These are phyloP conservation scores for Moringa oleifera DNA, from an alignment of 345 rosid species.

Conservation along the genomic window DNA sequence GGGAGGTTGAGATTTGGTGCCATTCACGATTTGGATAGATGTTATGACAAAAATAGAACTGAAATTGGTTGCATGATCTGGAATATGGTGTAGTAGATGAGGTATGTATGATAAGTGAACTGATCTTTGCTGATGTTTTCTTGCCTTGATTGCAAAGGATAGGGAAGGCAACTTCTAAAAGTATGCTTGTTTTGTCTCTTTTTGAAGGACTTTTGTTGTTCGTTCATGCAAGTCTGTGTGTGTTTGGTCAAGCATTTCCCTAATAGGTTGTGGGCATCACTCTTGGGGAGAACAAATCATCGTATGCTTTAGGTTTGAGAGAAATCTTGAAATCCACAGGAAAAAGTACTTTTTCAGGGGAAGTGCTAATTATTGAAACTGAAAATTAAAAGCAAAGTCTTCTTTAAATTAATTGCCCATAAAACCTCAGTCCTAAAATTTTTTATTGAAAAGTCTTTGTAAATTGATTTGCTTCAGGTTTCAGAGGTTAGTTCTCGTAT, in stretches of 20 bases:
- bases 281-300: neutral
- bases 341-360: neutral
- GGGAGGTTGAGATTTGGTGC: neutral
- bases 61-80: neutral
- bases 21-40: no score
- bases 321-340: neutral
- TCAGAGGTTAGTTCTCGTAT: slow-evolving; percentile 60
- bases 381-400: neutral
- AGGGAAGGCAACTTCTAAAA: neutral
- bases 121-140: neutral
- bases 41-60: no score
- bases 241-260: no score
- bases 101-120: neutral
- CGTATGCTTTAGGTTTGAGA: neutral
- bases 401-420: no score
- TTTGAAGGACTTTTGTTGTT: no score
- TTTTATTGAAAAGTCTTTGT: neutral
- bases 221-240: no score
- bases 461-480: slow-evolving; percentile 32
- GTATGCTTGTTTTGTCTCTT: no score
- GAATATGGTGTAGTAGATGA: neutral
- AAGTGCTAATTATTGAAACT: neutral
- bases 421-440: no score
- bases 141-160: neutral
- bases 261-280: no score